Conservation (phyloP, 441 rosid species). For the Biscutella laevigata region DNA sequence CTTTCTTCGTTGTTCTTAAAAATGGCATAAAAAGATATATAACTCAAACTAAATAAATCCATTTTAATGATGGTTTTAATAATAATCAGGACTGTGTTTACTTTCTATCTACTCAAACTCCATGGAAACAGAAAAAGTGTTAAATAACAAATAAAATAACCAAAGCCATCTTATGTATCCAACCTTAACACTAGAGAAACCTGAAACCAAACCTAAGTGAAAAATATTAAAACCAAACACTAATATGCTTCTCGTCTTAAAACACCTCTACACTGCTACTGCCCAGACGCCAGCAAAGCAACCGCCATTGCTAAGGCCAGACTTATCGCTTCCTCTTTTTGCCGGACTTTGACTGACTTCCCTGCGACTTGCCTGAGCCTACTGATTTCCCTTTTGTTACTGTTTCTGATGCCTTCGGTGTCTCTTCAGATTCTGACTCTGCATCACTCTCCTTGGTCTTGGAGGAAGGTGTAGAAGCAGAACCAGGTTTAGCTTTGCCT, state of each 20-base stretch:
- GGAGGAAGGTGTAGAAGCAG: conserved; percentile 28
- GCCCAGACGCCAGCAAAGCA: conserved; percentile 4
- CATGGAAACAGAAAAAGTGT: not conserved
- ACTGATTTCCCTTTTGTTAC: conserved; percentile 33
- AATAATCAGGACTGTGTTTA: not conserved
- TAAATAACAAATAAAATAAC: not conserved
- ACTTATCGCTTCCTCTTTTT: conserved; percentile 57
- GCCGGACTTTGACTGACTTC: conserved; percentile 44
- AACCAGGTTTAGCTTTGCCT: conserved; percentile 44
- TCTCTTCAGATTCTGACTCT: conserved; percentile 42
- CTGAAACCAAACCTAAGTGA: conserved; percentile 17
- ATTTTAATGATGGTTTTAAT: not conserved
- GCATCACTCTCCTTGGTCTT: conserved; percentile 49
- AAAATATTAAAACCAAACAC: not conserved
- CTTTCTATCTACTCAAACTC: not conserved
- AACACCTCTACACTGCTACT: conserved; percentile 21
- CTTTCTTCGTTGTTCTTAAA: too few species aligned
- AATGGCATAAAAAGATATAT: not conserved
- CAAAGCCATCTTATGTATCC: conserved; percentile 2
- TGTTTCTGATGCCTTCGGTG: conserved; percentile 34
- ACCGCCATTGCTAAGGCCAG: not conserved
- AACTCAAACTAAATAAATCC: not conserved
- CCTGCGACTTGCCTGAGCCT: conserved; percentile 33
- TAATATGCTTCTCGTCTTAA: conserved; percentile 16
- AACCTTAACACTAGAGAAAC: conserved; percentile 12